Conservation (phyloP, 768 basidiomycete genomes). For the Mycena kentingensis region DNA sequence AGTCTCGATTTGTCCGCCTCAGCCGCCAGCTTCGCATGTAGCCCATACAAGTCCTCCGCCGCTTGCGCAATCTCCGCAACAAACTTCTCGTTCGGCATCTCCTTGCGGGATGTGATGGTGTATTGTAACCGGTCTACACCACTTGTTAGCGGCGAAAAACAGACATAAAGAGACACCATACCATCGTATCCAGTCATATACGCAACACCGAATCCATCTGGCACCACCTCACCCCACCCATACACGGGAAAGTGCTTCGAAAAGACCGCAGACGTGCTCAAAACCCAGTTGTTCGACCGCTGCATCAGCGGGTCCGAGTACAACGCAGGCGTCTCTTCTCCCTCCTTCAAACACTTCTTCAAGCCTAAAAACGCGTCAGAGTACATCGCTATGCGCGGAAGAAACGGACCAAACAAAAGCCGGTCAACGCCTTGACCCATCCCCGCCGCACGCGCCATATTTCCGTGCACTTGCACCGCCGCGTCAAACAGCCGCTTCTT, state of each 20-base stretch:
- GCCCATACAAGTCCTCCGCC: conserved; percentile 66
- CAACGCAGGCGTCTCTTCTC: conserved; percentile 66
- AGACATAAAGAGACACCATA: conserved; percentile 34
- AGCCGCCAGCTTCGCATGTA: conserved; percentile 43
- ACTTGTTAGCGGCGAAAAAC: not conserved
- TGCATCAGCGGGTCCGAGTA: conserved; percentile 75
- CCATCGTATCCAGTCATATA: conserved; percentile 91
- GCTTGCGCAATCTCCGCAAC: conserved; percentile 64
- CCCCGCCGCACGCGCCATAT: conserved; percentile 65
- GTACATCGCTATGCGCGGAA: not conserved
- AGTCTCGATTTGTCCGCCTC: conserved; percentile 35
- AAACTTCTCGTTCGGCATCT: conserved; percentile 80
- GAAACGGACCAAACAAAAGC: conserved; percentile 73
- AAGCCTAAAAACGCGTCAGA: conserved; percentile 51
- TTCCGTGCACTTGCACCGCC: conserved; percentile 67
- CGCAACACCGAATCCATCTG: conserved; percentile 91
- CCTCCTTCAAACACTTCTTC: conserved; percentile 62
- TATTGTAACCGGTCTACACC: conserved; percentile 76
- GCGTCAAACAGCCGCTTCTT: conserved; percentile 55
- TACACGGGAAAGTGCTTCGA: conserved; percentile 84
- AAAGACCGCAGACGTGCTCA: conserved; percentile 88
- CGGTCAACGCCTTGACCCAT: conserved; percentile 81
- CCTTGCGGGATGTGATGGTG: conserved; percentile 83
- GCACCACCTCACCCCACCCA: conserved; percentile 96
- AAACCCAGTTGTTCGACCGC: conserved; percentile 78